Evolutionary conservation across 1,284 basidiomycete species (phyloP).

Genomic region (Tremellales sp.): DNA sequence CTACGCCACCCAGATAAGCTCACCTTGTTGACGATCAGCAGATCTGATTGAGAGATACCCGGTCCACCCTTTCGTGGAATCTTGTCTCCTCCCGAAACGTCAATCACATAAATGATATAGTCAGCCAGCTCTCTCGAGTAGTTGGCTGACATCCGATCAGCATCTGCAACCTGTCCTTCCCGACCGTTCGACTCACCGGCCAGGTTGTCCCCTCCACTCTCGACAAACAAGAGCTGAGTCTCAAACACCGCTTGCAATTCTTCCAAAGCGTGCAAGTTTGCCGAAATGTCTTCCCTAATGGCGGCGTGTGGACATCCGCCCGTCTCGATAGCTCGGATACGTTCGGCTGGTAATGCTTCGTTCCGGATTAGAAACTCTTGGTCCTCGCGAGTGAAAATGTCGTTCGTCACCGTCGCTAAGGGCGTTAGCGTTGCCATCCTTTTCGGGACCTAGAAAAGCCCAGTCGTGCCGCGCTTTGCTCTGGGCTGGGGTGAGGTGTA

Average conservation of each 20-base stretch:
- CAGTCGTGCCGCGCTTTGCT: too few relatives aligned
- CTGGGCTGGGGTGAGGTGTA: not conserved
- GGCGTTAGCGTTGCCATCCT: not conserved
- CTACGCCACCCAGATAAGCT: too few relatives aligned
- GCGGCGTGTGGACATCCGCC: slow-evolving; percentile 92
- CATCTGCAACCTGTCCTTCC: not conserved
- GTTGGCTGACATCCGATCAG: slow-evolving; percentile 64
- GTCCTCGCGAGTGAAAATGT: slow-evolving; percentile 96
- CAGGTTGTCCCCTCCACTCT: slow-evolving; percentile 47
- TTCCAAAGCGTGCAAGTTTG: slow-evolving; percentile 68
- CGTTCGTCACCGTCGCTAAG: slow-evolving; percentile 86
- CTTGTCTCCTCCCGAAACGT: slow-evolving; percentile 85
- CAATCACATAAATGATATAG: slow-evolving; percentile 89
- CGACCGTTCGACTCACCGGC: slow-evolving; percentile 10
- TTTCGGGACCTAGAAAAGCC: too few relatives aligned
- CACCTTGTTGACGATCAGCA: slow-evolving; percentile 93
- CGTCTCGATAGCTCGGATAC: slow-evolving; percentile 95
- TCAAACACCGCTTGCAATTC: slow-evolving; percentile 18
- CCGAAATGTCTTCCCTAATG: slow-evolving; percentile 94
- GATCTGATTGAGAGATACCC: slow-evolving; percentile 84
- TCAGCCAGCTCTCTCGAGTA: slow-evolving; percentile 95
- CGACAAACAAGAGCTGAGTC: slow-evolving; percentile 84
- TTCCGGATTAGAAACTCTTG: slow-evolving; percentile 96
- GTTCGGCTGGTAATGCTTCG: slow-evolving; percentile 73
- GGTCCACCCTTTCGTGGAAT: slow-evolving; percentile 97